A percentile compares a stretch with the other conserved stretches of the same genome.
Conservation (phyloP, 768 basidiomycete species). For the Phaeotremella fagi region DNA sequence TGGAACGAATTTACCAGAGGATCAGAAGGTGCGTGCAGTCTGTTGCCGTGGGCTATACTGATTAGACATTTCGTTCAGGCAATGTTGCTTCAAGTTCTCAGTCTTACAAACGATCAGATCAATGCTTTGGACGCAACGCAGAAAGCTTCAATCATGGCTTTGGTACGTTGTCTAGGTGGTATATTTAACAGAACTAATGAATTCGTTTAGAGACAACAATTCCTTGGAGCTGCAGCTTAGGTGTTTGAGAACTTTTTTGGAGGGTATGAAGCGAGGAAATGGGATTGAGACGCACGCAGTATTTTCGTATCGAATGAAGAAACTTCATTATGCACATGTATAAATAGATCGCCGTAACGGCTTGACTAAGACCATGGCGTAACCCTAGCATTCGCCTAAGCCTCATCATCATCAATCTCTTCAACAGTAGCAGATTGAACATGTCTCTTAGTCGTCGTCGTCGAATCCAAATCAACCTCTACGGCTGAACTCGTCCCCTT, state of each 20-base stretch:
- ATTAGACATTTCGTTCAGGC: slow-evolving; percentile 52
- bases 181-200: not conserved
- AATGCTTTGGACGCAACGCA: slow-evolving; percentile 72
- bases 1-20: slow-evolving; percentile 33
- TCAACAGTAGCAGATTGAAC: slow-evolving; percentile 53
- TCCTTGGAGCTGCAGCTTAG: slow-evolving; percentile 29
- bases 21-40: slow-evolving; percentile 39
- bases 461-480: not conserved
- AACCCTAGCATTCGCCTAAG: not conserved
- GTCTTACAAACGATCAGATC: slow-evolving; percentile 76
- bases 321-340: no score
- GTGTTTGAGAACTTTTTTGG: no score
- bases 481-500: slow-evolving; percentile 43
- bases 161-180: slow-evolving; percentile 56
- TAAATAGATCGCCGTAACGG: no score
- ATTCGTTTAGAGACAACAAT: slow-evolving; percentile 33
- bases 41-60: slow-evolving; percentile 30
- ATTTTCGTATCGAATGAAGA: no score
- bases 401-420: slow-evolving; percentile 53
- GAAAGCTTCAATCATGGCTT: slow-evolving; percentile 68
- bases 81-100: slow-evolving; percentile 82
- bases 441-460: slow-evolving; percentile 7
- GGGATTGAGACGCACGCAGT: no score
- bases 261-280: no score
- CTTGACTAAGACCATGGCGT: no score